Conservation (phyloP, 495 filamentous ascomycete species). For the Penicillium cataractarum region DNA sequence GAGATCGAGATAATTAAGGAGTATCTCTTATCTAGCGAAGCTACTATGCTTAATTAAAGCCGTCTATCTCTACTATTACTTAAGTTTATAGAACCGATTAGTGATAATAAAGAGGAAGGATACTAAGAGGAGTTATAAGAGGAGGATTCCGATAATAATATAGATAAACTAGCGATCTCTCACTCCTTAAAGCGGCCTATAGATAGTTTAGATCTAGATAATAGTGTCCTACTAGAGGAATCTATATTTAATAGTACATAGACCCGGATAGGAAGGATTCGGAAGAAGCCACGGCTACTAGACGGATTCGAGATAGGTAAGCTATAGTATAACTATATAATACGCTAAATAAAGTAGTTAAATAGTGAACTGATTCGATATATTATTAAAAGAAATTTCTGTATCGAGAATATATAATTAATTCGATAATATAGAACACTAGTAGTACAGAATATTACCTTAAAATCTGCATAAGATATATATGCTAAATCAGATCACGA, state of each 20-base stretch:
- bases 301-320: not conserved
- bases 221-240: not conserved
- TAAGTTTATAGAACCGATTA: slow-evolving; percentile 9
- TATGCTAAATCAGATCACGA: not conserved
- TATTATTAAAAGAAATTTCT: not conserved
- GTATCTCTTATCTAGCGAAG: slow-evolving; percentile 13
- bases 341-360: not conserved
- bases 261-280: not conserved
- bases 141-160: slow-evolving; percentile 9
- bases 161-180: slow-evolving; percentile 2
- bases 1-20: slow-evolving; percentile 7
- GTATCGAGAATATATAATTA: not conserved
- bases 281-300: not conserved
- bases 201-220: not conserved
- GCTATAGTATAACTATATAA: not conserved
- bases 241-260: not conserved
- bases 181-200: not conserved
- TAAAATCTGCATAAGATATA: not conserved
- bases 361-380: not conserved
- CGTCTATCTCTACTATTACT: slow-evolving; percentile 1
- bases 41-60: slow-evolving; percentile 7
- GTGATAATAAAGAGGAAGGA: slow-evolving; percentile 14
- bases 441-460: not conserved
- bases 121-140: slow-evolving; percentile 6
- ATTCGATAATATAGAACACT: not conserved